phyloP scores from a whole-genome alignment of 1,139 yeast species.

The Scheffersomyces cryptocercus region DNA sequence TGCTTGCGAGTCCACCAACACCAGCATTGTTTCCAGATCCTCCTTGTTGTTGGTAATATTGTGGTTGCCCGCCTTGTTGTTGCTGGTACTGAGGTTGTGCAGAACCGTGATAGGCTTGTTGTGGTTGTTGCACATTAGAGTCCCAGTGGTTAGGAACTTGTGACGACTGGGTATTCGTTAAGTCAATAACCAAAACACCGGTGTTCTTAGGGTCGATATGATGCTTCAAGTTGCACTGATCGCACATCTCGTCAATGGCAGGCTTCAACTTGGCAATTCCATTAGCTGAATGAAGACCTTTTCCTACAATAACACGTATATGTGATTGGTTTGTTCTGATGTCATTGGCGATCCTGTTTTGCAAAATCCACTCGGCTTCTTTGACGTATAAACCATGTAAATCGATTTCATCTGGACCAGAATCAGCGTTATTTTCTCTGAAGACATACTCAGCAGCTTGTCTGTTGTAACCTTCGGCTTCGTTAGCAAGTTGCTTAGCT shows the following conservation, averaged over 20 bases:
- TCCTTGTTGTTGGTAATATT: conserved; percentile 19
- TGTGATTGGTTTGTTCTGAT: conserved; percentile 57
- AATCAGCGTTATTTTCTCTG: conserved; percentile 83
- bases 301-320: conserved; percentile 83
- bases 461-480: conserved; percentile 70
- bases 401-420: conserved; percentile 83
- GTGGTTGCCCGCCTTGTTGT: conserved; percentile 22
- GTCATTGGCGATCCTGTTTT: conserved; percentile 70
- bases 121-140: conserved; percentile 22
- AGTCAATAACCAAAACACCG: conserved; percentile 78
- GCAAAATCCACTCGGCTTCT: conserved; percentile 81
- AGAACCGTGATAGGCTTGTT: conserved; percentile 28
- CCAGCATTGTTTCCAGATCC: conserved; percentile 9
- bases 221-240: conserved; percentile 59
- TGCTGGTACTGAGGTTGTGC: conserved; percentile 31
- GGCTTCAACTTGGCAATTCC: conserved; percentile 90
- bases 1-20: conserved; percentile 8
- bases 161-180: conserved; percentile 41
- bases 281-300: conserved; percentile 79
- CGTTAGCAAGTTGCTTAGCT: conserved; percentile 56
- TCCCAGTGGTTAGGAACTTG: conserved; percentile 55
- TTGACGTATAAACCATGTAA: conserved; percentile 88
- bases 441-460: conserved; percentile 93
- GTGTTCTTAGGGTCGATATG: conserved; percentile 68
- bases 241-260: conserved; percentile 78